phyloP scores from a whole-genome alignment of 2,329 filamentous ascomycete species.

The Penicillium brasilianum region DNA sequence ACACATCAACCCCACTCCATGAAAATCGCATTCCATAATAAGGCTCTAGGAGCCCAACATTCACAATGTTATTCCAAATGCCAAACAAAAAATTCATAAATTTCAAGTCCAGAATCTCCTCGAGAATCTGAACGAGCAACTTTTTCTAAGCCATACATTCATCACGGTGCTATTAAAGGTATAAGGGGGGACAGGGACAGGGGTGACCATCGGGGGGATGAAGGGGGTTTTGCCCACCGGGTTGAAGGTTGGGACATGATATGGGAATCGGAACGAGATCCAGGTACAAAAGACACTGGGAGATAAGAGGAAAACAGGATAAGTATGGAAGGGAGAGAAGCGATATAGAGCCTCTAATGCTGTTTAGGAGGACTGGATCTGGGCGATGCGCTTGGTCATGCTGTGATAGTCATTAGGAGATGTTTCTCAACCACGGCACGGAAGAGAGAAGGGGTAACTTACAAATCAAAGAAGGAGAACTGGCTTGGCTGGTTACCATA shows the following conservation, averaged over 20 bases:
- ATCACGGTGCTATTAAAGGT: constrained; percentile 19
- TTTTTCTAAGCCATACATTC: constrained; percentile 29
- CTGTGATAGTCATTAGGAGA: constrained; percentile 25
- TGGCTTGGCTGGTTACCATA: constrained; percentile 91
- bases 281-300: constrained; percentile 1
- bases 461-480: constrained; percentile 99
- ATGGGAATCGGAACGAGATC: constrained; percentile 3
- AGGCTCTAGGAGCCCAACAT: neutral
- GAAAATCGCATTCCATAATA: neutral
- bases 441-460: constrained; percentile 52
- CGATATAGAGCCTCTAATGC: constrained; percentile 23
- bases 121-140: neutral
- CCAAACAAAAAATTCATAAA: neutral
- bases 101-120: neutral
- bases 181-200: neutral
- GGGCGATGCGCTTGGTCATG: constrained; percentile 46
- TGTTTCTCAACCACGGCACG: neutral
- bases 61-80: neutral
- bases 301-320: constrained; percentile 4
- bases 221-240: no score
- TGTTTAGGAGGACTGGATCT: constrained; percentile 34
- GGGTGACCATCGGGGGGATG: no score
- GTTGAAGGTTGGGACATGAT: neutral
- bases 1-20: no score
- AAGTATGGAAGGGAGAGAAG: constrained; percentile 8